These are phyloP conservation scores for Phytophthora sp. DNA, from an alignment of 352 stramenopile genomes.

Conservation along the genomic window DNA sequence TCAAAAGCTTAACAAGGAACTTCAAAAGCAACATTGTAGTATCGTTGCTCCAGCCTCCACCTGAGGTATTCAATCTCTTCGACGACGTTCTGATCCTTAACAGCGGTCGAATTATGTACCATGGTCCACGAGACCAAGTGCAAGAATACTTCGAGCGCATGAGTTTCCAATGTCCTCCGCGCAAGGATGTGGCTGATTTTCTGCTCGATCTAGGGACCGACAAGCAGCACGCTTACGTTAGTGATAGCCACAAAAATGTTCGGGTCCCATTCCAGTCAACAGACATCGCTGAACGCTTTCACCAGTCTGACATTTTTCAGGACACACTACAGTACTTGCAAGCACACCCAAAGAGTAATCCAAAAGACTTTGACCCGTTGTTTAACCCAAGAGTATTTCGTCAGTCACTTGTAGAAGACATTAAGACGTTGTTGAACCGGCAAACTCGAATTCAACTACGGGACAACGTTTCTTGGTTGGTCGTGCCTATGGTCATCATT, in stretches of 20 bases:
- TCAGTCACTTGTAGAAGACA: slow-evolving; percentile 45
- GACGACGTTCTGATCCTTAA: slow-evolving; percentile 93
- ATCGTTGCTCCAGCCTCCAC: slow-evolving; percentile 88
- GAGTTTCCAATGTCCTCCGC: slow-evolving; percentile 43
- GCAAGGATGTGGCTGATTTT: slow-evolving; percentile 50
- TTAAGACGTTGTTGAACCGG: slow-evolving; percentile 41
- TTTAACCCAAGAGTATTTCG: slow-evolving; percentile 33
- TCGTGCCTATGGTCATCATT: slow-evolving; percentile 49
- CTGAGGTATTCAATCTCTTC: slow-evolving; percentile 93
- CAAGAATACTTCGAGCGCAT: slow-evolving; percentile 51
- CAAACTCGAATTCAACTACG: slow-evolving; percentile 65
- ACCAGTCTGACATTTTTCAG: slow-evolving; percentile 48
- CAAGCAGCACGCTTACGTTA: slow-evolving; percentile 46
- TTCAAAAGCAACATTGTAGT: slow-evolving; percentile 64
- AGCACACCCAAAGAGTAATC: too few relatives aligned
- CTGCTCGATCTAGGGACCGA: slow-evolving; percentile 50
- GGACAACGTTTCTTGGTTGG: slow-evolving; percentile 44
- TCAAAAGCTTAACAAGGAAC: slow-evolving; percentile 40
- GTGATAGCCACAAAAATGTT: neutral
- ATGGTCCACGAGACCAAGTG: slow-evolving; percentile 29
- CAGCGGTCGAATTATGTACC: slow-evolving; percentile 87
- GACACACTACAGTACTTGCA: slow-evolving; percentile 38
- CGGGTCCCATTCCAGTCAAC: slow-evolving; percentile 23
- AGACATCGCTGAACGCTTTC: slow-evolving; percentile 52
- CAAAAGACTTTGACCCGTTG: slow-evolving; percentile 6